Evolutionary conservation across 176 grass and related monocot genomes (phyloP).

Genomic region (Carex pumila): DNA sequence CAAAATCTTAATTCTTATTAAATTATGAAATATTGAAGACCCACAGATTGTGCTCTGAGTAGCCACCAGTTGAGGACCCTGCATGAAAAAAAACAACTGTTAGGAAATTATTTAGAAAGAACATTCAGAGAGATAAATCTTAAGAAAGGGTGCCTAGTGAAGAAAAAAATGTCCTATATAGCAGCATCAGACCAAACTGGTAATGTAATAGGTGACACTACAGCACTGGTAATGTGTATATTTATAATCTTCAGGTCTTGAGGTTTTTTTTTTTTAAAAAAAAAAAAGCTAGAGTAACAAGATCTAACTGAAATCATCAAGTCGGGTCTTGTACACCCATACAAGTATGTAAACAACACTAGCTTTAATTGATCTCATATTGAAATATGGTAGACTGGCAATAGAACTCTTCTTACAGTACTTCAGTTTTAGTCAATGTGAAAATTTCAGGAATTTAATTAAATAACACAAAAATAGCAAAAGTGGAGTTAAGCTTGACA

Average conservation of each 20-base stretch:
- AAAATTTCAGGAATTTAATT: not conserved
- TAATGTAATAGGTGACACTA: not conserved
- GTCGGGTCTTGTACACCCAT: not conserved
- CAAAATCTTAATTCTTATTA: not conserved
- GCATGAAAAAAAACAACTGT: not conserved
- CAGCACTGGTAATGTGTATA: not conserved
- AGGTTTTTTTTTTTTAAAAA: not conserved
- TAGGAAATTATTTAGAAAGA: not conserved
- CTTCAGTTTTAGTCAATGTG: not conserved
- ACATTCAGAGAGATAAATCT: not conserved
- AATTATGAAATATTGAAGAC: constrained; percentile 2
- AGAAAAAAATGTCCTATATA: not conserved
- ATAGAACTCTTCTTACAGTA: not conserved
- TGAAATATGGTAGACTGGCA: no score
- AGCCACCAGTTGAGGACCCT: not conserved
- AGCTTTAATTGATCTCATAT: not conserved
- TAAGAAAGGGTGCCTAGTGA: not conserved
- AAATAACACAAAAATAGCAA: not conserved
- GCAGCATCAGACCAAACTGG: not conserved
- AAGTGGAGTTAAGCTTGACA: not conserved
- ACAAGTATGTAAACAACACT: not conserved
- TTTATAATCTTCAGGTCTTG: not conserved
- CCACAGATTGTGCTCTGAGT: not conserved
- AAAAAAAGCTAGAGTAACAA: not conserved
- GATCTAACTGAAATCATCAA: not conserved